Base-by-base conservation (phyloP, 257 asterid species). In the Solanum raphanifolium region DNA sequence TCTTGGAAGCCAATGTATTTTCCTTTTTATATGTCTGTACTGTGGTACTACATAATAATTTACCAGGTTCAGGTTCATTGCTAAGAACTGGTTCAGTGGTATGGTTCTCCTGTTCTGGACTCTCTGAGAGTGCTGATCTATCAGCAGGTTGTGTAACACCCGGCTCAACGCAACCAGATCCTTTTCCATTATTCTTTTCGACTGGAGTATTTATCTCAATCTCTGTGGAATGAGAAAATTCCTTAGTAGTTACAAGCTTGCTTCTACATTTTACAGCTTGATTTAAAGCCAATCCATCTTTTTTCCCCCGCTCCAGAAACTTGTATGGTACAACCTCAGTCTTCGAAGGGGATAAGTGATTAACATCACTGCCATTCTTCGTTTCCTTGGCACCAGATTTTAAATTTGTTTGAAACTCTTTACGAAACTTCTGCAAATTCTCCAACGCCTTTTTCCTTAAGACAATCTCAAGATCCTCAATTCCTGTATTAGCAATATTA, bases 381-480 rank as follows among this genome's bases (percentile, higher is more conserved):
- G 15, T 83, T 87, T 87, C 83, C 34, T 83, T 21, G 21, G 41
- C 41, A 83, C 83, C 85, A 85, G 90, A 81, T 83, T 76, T 90
- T 11, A 58, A 87, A 72, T 84, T 85, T 25, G 73, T 87, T 87
- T 91, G 92, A 87, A 43, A 71, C 62, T 87, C 92, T 82, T 89
- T 93, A 81, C 88, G 88, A 85, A 93, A 97, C 91, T 92, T 95
- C 92, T 88, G 91, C 75, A 97, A 90, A 90, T 95, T 97, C 90
- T 97, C 98, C 88, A 97, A 87, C 16, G 99, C 99, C 90, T 91
- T 95, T 88, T 92, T 94, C 94, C 98, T 94, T 93, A 97, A 89
- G 87, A 92, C 88, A 27, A 89, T 88, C 92, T 97, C 99, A 34
- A 93, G 90, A 90, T 88, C 94, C 72, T 88, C 93, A 84, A 91